Conservation (phyloP, 1,139 yeast genomes). For the Blastobotrys serpentis region DNA sequence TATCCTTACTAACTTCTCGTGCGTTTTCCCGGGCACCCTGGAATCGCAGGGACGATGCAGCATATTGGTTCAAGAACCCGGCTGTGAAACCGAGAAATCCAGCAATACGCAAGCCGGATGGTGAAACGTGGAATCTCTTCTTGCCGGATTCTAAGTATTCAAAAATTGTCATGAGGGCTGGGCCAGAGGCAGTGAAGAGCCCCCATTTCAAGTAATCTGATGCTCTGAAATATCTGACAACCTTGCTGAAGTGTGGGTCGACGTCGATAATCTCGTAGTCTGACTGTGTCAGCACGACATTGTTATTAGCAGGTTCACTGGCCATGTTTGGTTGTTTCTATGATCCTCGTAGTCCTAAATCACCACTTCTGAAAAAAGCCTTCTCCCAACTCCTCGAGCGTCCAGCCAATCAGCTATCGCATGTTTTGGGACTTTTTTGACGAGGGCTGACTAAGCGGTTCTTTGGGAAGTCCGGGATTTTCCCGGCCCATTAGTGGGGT, state of each 20-base stretch:
- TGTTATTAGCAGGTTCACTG: slow-evolving; percentile 24
- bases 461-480: no score
- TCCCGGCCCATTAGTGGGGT: no score
- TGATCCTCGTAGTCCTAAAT: no score
- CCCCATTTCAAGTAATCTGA: slow-evolving; percentile 69
- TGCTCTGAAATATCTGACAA: slow-evolving; percentile 68
- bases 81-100: slow-evolving; percentile 61
- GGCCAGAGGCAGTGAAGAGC: slow-evolving; percentile 61
- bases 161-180: slow-evolving; percentile 58
- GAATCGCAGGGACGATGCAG: slow-evolving; percentile 64
- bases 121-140: slow-evolving; percentile 55
- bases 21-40: slow-evolving; percentile 76
- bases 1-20: slow-evolving; percentile 69
- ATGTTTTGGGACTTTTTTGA: neutral
- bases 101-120: slow-evolving; percentile 59
- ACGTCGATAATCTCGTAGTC: slow-evolving; percentile 58
- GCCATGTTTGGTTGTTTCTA: no score
- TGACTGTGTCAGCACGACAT: slow-evolving; percentile 36
- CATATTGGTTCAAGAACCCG: slow-evolving; percentile 69
- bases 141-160: slow-evolving; percentile 55
- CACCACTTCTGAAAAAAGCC: no score
- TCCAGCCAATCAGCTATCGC: neutral
- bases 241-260: slow-evolving; percentile 76
- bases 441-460: no score
- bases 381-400: neutral